Conservation (phyloP, 139 green algal genomes). For the Nannochloris sp. region DNA sequence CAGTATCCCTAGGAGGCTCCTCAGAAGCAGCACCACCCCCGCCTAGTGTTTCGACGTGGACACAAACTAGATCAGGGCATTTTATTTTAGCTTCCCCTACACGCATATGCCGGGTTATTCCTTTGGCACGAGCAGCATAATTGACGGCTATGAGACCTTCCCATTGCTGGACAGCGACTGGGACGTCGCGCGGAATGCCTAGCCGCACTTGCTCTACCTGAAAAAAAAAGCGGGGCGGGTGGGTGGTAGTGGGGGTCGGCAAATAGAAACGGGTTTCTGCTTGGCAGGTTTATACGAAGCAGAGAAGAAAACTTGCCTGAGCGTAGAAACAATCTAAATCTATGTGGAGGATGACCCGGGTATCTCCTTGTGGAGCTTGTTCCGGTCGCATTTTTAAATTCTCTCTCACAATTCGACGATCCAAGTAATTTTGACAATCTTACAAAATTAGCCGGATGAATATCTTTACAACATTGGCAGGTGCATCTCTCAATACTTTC, state of each 20-base stretch:
- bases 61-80: slow-evolving; percentile 69
- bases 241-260: background rate
- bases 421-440: no score
- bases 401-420: no score
- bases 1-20: background rate
- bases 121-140: slow-evolving; percentile 73
- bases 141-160: slow-evolving; percentile 79
- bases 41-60: slow-evolving; percentile 88
- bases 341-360: slow-evolving; percentile 47
- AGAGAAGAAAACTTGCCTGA: slow-evolving; percentile 11
- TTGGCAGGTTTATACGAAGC: background rate
- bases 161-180: slow-evolving; percentile 86
- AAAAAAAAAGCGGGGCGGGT: no score
- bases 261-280: background rate
- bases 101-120: slow-evolving; percentile 74
- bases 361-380: no score
- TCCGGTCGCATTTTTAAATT: no score
- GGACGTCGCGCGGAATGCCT: slow-evolving; percentile 49
- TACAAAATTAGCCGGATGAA: no score
- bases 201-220: slow-evolving; percentile 73
- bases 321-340: slow-evolving; percentile 65
- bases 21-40: background rate
- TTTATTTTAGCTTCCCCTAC: slow-evolving; percentile 51
- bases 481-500: no score
- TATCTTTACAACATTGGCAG: no score